phyloP scores from a whole-genome alignment of 1,139 yeast species.

The Debaryomyces subglobosus region DNA sequence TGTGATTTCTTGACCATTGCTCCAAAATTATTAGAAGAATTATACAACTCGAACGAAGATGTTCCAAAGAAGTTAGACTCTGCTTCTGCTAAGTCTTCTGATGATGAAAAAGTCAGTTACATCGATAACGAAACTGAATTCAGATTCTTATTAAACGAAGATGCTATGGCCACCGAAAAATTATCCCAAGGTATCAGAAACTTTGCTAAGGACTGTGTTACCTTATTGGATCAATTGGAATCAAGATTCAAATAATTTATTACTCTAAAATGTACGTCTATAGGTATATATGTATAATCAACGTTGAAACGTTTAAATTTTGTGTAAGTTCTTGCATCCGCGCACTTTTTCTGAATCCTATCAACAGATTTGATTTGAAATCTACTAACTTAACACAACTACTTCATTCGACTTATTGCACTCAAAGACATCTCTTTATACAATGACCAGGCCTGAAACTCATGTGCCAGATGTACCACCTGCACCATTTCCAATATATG shows the following conservation, averaged over 20 bases:
- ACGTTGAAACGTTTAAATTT: background rate
- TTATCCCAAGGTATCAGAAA: slow-evolving; percentile 96
- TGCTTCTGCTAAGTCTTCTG: slow-evolving; percentile 54
- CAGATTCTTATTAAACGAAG: slow-evolving; percentile 93
- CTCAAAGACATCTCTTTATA: background rate
- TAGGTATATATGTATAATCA: slow-evolving; percentile 2
- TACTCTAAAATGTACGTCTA: background rate
- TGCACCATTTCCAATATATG: slow-evolving; percentile 68
- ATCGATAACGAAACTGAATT: slow-evolving; percentile 85
- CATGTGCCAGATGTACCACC: slow-evolving; percentile 50
- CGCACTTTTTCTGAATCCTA: background rate
- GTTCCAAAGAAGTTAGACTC: slow-evolving; percentile 82
- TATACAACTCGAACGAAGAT: slow-evolving; percentile 72
- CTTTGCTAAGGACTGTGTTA: slow-evolving; percentile 92
- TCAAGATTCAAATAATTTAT: slow-evolving; percentile 52
- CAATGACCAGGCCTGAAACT: slow-evolving; percentile 33
- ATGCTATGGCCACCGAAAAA: slow-evolving; percentile 98
- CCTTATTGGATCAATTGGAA: slow-evolving; percentile 80
- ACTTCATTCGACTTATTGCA: background rate
- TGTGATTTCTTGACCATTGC: slow-evolving; percentile 95
- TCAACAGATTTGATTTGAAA: background rate
- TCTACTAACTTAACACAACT: background rate
- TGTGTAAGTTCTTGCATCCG: slow-evolving; percentile 1
- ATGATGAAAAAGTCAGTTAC: slow-evolving; percentile 73
- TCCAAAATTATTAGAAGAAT: slow-evolving; percentile 89